Base-by-base conservation (phyloP, 2,329 filamentous ascomycete species). In the Hirsutella thompsonii region DNA sequence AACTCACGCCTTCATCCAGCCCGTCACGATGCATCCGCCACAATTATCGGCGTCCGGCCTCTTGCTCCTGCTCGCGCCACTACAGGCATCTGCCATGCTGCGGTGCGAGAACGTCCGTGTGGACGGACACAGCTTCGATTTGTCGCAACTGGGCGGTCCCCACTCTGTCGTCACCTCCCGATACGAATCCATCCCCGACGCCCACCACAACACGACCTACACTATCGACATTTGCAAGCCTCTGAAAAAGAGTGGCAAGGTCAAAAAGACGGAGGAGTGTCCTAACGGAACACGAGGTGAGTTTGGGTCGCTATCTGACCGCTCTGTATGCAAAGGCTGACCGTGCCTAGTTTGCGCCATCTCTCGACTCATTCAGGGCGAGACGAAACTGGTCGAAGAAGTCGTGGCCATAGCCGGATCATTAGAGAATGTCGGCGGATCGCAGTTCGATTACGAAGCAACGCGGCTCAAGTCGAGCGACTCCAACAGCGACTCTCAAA, bases 361-460 rank as follows among this genome's bases (percentile, higher is more conserved):
- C 52, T 69, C 78, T 45, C 74, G 76, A 41, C 63, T 68, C 30
- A 69, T 77, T 5, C 62, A 65, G 20, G 67, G 68, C 37, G 63
- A 70, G 23, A 60, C 58, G 21, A 69, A 73, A 40, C 58, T 55
- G 11, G 67, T 79, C 21, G 60, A 67, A 35, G 64, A 72, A 29
- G 75, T 83, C 2, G 78, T 83, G 39, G 76, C 85, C 8, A 83
- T 94, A 46, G 85, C 83, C 2, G 87, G 87, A 20, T 72, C 81
- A 13, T 77, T 87, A 28, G 61, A 68, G 35, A 64, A 74, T 26
- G 63, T 67, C 18, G 73, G 77, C 45, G 78, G 79, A 13, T 61
- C 64, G 11, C 55, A 64, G 35, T 67, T 90, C 40, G 79, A 90
- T 46, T 74, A 77, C 46, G 73, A 79, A 45, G 70, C 76, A 44